Evolutionary conservation across 805 yeast species (phyloP).

Genomic region (Barnettozyma californica): DNA sequence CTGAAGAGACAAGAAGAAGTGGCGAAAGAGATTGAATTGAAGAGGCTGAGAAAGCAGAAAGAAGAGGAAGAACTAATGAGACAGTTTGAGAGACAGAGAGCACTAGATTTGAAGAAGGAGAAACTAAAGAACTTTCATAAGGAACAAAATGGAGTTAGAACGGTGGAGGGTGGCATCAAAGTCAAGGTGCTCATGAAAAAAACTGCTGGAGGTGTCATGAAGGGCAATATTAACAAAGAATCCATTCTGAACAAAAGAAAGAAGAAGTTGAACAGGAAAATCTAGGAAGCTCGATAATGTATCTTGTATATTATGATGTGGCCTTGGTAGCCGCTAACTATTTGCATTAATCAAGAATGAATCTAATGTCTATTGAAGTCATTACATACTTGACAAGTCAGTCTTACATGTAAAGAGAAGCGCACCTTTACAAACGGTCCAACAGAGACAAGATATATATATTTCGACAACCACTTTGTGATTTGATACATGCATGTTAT

Average conservation of each 20-base stretch:
- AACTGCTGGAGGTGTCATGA: slow-evolving; percentile 8
- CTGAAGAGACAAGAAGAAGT: slow-evolving; percentile 18
- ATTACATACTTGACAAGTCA: neutral
- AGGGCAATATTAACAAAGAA: slow-evolving; percentile 15
- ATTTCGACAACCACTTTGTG: too few relatives aligned
- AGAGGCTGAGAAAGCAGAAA: slow-evolving; percentile 10
- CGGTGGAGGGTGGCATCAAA: slow-evolving; percentile 20
- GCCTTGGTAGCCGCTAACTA: neutral
- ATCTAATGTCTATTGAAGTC: too few relatives aligned
- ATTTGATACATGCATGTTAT: too few relatives aligned
- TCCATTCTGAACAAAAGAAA: slow-evolving; percentile 22
- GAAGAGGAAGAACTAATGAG: slow-evolving; percentile 18
- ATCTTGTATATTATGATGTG: neutral
- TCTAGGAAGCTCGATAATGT: neutral
- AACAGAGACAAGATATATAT: too few relatives aligned
- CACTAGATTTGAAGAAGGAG: slow-evolving; percentile 12
- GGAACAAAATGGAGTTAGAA: slow-evolving; percentile 11
- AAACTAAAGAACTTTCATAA: slow-evolving; percentile 12
- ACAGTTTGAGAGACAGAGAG: slow-evolving; percentile 14
- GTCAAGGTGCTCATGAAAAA: slow-evolving; percentile 18
- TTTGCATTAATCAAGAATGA: neutral
- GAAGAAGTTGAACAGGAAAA: slow-evolving; percentile 20
- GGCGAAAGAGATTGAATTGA: slow-evolving; percentile 11
- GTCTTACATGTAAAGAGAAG: neutral
- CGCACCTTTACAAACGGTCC: neutral